These are phyloP conservation scores for Cladobotryum mycophilum DNA, from an alignment of 2,329 filamentous ascomycete species.

Conservation along the genomic window DNA sequence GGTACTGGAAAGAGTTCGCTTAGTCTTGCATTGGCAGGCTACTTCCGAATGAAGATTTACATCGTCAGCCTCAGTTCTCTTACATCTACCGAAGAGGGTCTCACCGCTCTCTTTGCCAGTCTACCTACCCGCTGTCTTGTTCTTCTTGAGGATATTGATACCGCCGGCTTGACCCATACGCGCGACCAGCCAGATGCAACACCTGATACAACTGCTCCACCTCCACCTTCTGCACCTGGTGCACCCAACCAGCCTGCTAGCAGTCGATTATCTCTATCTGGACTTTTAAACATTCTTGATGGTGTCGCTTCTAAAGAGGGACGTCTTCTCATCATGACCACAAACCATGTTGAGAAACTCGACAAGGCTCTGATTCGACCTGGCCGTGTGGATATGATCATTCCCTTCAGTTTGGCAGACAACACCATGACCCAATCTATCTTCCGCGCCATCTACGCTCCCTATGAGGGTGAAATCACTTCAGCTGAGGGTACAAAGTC, in stretches of 20 bases:
- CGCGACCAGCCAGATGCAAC: slow-evolving; percentile 30
- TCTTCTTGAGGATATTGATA: slow-evolving; percentile 71
- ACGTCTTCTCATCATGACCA: slow-evolving; percentile 59
- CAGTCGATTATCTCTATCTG: slow-evolving; percentile 60
- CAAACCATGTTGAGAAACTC: slow-evolving; percentile 56
- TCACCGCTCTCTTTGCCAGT: slow-evolving; percentile 57
- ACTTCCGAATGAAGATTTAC: slow-evolving; percentile 65
- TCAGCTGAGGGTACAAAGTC: not conserved
- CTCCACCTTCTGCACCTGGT: not conserved
- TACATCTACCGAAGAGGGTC: slow-evolving; percentile 57
- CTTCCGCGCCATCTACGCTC: slow-evolving; percentile 53
- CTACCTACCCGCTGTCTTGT: slow-evolving; percentile 66
- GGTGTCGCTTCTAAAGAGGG: slow-evolving; percentile 61
- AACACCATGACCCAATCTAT: slow-evolving; percentile 45
- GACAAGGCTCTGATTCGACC: slow-evolving; percentile 58
- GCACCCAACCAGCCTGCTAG: slow-evolving; percentile 6
- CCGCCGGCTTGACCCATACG: slow-evolving; percentile 60
- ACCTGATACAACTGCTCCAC: slow-evolving; percentile 2
- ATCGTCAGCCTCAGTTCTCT: slow-evolving; percentile 62
- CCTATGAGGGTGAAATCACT: slow-evolving; percentile 34
- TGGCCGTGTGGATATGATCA: slow-evolving; percentile 54
- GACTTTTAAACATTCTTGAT: slow-evolving; percentile 75
- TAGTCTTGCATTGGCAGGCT: slow-evolving; percentile 62
- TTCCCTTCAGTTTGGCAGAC: slow-evolving; percentile 52
- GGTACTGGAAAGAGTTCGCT: slow-evolving; percentile 75